Base-by-base conservation (phyloP, 2,329 filamentous ascomycete species). In the Cadophora malorum region DNA sequence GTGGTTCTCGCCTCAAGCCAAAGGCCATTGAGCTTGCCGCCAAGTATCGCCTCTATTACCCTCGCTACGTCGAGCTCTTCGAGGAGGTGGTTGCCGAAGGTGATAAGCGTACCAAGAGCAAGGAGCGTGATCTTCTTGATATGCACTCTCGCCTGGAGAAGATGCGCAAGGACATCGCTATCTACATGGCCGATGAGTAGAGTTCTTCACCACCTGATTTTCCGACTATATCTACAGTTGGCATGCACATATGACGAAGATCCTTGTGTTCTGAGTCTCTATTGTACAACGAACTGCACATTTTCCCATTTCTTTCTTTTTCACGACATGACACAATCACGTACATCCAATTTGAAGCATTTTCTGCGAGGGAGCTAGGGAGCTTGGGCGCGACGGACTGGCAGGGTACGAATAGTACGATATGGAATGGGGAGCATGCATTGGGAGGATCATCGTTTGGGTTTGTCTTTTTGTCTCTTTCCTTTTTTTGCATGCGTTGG, bases 81-180 rank as follows among this genome's bases (percentile, higher is more conserved):
- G 77, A 82, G 68, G 83, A 89, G 77, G 82, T 90, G 67, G 78
- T 80, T 21, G 81, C 77, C 6, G 73, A 85, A 70, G 66, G 63
- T 4, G 70, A 67, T 16, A 80, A 82, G 47, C 81, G 86, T 62
- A 86, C 87, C 3, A 81, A 83, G 0, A 79, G 83, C 67, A 84
- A 86, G 74, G 77, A 90, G 63, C 79, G 79, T 6, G 77, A 84
- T 59, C 76, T 90, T 56, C 73, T 84, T 35, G 81, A 84, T 16
- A 86, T 90, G 86, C 83, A 85, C 66, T 78, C 82, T 33, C 80
- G 83, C 41, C 78, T 90, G 59, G 80, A 83, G 70, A 71, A 72
- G n/a, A 83, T 90, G 83, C 90, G 90, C 81, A 80, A 76, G 71
- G 82, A 87, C 67, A 90, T 90, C 41, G 71, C 67, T 1, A 73